Evolutionary conservation across 2,329 filamentous ascomycete genomes (phyloP), one percentile per base, ranked within the genome.

Genomic region (Rachicladosporium sp.): DNA sequence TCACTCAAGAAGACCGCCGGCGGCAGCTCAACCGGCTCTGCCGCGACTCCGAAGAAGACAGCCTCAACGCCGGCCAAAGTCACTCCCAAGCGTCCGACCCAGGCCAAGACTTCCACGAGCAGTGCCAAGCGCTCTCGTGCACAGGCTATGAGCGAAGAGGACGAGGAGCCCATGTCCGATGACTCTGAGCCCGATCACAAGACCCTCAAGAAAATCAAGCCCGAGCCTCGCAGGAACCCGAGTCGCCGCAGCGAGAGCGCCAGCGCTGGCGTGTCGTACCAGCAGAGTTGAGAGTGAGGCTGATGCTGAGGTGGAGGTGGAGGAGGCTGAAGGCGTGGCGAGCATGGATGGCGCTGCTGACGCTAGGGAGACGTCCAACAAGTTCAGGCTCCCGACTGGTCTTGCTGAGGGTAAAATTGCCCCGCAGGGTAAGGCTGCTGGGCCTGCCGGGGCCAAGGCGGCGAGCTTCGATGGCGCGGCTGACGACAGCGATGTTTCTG

Each of bases 131-230:
- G 38, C 10, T 38, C 35, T 6, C 31, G 40, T 3, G 29, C 42
- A 10, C 46, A 46, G 30, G 47, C 47, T 6, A 40, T 41, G 3
- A 36, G 39, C 23, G 43, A 41, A 27, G 46, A 44, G n/a, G 37
- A 33, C 6, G 47, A 49, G 31, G 21, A 21, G 13, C 40, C 36
- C 19, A 51, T 50, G 48, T 46, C 42, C 29, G 50, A 51, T 11
- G 50, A 52, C 40, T 42, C 45, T 2, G 50, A 50, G 9, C 46
- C 42, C n/a, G 52, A 50, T 10, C 34, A 27, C 10, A 38, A 42
- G 29, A 41, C 11, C 10, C 15, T 47, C 12, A 40, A 44, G 12
- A 33, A 41, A 27, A 27, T 30, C 11, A 40, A 35, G 27, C 38
- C 33, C 4, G 31, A 30, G 8, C 38, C 40, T 2, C 50, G 50